Evolutionary conservation across 2,329 filamentous ascomycete species (phyloP), one percentile per base, ranked within the genome.

Genomic region (Aspergillus proliferans): DNA sequence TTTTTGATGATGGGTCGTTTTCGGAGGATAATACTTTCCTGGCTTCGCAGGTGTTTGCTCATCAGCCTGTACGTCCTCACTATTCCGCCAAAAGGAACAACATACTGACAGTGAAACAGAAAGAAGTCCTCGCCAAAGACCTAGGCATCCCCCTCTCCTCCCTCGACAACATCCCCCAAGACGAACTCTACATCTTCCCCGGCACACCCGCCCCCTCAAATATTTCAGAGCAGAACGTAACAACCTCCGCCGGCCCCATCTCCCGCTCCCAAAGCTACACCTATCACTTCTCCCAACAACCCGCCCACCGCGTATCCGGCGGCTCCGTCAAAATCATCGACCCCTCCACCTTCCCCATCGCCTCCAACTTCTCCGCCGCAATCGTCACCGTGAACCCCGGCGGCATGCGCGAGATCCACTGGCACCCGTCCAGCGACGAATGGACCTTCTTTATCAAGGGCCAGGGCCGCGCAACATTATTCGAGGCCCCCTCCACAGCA

Each of bases 161-260:
- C 6, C 77, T 91, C 59, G 77, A 80, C 14, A 76, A 85, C 52
- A 76, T 88, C 9, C 85, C 86, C 3, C 67, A 80, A 45, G 71
- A 75, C 6, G 74, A 90, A 58, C 87, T 87, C 58, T 90, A 88
- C 73, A 90, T 90, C 64, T 90, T 90, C 74, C 79, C 85, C 58
- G 86, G 85, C 51, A 79, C 81, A 19, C 68, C 80, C 0, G 68
- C 76, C 1, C 86, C 86, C 0, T 81, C 77, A 3, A 74, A 82
- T 18, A 84, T 88, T 56, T 75, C 82, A 7, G 75, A 85, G 8
- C 86, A 88, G 62, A 76, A 77, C 28, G 84, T 85, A 1, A 76
- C 69, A 0, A 64, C 62, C 1, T 77, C 81, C 30, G 79, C 80
- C 41, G 82, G 85, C 56, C 83, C 86, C 64, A 77, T 83, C 62